Evolutionary conservation across 2,329 filamentous ascomycete genomes (phyloP), one percentile per base, ranked within the genome.

Genomic region (Botrytis deweyae): DNA sequence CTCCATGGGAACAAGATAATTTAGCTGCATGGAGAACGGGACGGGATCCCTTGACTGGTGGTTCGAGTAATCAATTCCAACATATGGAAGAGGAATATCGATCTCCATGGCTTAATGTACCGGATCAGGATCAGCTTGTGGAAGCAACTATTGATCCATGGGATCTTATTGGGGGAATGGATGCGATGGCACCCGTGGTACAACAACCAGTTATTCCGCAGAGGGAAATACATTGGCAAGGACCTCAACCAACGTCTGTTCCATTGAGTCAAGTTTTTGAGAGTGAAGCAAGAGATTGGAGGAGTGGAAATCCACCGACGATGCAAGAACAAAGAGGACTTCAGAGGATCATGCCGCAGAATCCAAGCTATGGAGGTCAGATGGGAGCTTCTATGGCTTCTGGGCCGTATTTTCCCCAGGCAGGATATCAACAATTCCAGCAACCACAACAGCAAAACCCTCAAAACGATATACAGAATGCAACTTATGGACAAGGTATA

Each of bases 181-280:
- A 4, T 8, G 66, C 46, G 0, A 3, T 68, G 2, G 66, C 36
- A 0, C 49, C 66, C 0, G 18, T 58, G 49, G 66, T 68, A 20
- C 66, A 22, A 12, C 16, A 2, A 22, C 16, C 9, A 16, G 3
- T 8, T n/a, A 1, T 1, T 18, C 66, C 49, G 3, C 14, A 29
- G n/a, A 55, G 66, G 10, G 66, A 22, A 18, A 10, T 16, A 5
- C 25, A 29, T 29, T 55, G 46, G 36, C 18, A 40, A 52, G 66
- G 66, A 12, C 66, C 66, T 12, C 46, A 42, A 8, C n/a, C 66
- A 1, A 22, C 16, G 4, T 16, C 38, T 10, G 22, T 58, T 20
- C 66, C 66, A 36, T 42, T 68, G 66, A 16, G 8, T 4, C 66
- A 68, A 20, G 9, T 58, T 20, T 68, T 68, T 58, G 66, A 68